phyloP scores from a whole-genome alignment of 2,329 filamentous ascomycete genomes.

The Proliferodiscus dingleyae region DNA sequence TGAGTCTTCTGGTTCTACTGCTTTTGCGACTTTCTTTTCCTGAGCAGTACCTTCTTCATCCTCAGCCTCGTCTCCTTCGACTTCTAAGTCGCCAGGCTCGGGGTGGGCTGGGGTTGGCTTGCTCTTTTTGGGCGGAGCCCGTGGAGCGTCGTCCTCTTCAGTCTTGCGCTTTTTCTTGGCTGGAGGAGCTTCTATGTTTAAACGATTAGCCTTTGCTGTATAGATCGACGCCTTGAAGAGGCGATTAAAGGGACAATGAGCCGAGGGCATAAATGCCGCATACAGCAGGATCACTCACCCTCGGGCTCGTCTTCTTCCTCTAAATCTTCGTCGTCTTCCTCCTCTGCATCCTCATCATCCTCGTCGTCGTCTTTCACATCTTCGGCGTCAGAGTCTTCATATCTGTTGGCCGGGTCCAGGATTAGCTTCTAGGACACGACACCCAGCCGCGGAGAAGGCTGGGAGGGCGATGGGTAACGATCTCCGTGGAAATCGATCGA shows the following conservation, averaged over 20 bases:
- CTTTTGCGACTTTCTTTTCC: conserved; percentile 6
- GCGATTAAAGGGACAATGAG: no score
- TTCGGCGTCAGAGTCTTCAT: conserved; percentile 32
- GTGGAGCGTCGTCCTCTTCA: conserved; percentile 3
- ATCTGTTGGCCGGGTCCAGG: conserved; percentile 13
- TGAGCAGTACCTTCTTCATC: conserved; percentile 5
- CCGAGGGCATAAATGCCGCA: conserved; percentile 8
- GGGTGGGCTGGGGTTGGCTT: conserved; percentile 13
- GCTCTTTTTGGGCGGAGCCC: conserved; percentile 8
- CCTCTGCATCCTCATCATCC: conserved; percentile 34
- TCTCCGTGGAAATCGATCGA: background rate
- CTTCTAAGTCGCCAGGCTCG: conserved; percentile 12
- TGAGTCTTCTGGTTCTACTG: conserved; percentile 1
- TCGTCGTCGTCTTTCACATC: conserved; percentile 27
- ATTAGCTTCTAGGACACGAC: conserved; percentile 12
- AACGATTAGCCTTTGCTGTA: background rate
- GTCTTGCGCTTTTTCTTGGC: conserved; percentile 28
- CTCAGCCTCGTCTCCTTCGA: conserved; percentile 12
- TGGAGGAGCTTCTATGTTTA: conserved; percentile 15
- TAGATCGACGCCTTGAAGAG: no score
- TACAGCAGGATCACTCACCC: conserved; percentile 17
- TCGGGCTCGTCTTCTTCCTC: conserved; percentile 21
- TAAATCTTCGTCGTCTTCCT: conserved; percentile 27
- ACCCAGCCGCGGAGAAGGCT: conserved; percentile 2
- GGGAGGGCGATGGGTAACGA: conserved; percentile 2